These are phyloP conservation scores for Diaporthe humulicola DNA, from an alignment of 2,329 filamentous ascomycete species.

Conservation along the genomic window DNA sequence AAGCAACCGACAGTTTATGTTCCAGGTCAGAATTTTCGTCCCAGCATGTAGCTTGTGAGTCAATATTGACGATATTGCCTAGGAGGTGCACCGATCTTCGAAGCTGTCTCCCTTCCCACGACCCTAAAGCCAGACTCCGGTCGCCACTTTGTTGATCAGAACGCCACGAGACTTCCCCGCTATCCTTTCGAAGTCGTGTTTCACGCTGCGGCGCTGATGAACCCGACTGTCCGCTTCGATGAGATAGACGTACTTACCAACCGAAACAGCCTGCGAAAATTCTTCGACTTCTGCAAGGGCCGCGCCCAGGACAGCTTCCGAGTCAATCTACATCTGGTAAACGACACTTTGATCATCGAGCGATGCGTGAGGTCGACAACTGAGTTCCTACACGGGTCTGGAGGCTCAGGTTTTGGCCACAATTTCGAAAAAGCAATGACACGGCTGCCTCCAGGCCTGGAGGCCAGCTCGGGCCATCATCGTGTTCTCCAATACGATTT, in stretches of 20 bases:
- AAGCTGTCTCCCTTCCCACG: background rate
- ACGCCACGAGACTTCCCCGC: conserved; percentile 1
- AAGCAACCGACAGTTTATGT: background rate
- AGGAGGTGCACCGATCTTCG: conserved; percentile 3
- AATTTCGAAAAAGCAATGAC: conserved; percentile 22
- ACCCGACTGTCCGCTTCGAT: conserved; percentile 43
- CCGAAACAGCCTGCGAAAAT: conserved; percentile 44
- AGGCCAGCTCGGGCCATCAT: conserved; percentile 24
- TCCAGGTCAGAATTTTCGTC: background rate
- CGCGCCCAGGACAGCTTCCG: conserved; percentile 18
- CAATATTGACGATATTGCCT: background rate
- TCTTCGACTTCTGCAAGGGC: conserved; percentile 44
- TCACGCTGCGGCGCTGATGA: conserved; percentile 44
- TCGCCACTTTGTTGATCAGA: conserved; percentile 1
- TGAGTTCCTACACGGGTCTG: background rate
- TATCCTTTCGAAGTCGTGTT: conserved; percentile 48
- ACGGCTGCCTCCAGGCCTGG: background rate
- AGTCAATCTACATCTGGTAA: conserved; percentile 9
- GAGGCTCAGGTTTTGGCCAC: background rate
- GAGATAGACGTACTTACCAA: conserved; percentile 48
- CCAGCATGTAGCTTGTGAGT: background rate
- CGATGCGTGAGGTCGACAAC: background rate
- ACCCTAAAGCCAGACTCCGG: background rate
- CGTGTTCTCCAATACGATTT: conserved; percentile 24
- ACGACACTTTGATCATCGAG: conserved; percentile 31